Conservation (phyloP, 306 rosid genomes). For the Cajanus cajan region DNA sequence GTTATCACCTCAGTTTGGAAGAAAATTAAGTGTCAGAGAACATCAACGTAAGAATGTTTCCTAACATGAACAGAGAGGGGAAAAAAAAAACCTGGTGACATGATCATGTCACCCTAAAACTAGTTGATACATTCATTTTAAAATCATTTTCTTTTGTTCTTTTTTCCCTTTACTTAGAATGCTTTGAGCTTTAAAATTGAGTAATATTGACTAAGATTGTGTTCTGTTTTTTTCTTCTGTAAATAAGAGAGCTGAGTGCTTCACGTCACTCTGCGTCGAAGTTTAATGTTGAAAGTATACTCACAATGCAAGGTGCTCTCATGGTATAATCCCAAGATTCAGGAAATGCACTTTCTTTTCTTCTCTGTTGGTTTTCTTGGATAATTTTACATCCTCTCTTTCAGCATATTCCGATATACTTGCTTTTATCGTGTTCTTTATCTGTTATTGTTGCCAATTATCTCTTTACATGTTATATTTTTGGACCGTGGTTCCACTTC, state of each 20-base stretch:
- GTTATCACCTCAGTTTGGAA: too few relatives aligned
- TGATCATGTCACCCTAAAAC: not conserved
- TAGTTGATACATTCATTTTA: not conserved
- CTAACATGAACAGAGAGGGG: too few relatives aligned
- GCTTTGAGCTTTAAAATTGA: not conserved
- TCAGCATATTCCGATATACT: not conserved
- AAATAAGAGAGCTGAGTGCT: constrained; percentile 67
- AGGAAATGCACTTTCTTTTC: constrained; percentile 3
- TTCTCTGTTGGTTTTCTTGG: not conserved
- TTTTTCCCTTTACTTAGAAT: not conserved
- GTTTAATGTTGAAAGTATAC: constrained; percentile 49
- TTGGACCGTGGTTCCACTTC: constrained; percentile 23
- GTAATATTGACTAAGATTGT: constrained; percentile 38
- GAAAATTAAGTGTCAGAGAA: too few relatives aligned
- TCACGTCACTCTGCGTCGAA: constrained; percentile 41
- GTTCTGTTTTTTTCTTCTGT: constrained; percentile 44
- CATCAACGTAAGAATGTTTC: too few relatives aligned
- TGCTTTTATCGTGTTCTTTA: not conserved
- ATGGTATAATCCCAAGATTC: constrained; percentile 42
- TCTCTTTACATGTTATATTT: not conserved
- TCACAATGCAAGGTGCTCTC: constrained; percentile 77
- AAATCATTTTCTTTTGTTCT: not conserved
- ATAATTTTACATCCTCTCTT: not conserved
- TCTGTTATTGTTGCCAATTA: constrained; percentile 1
- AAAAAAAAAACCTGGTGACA: not conserved